These are phyloP conservation scores for Leccinum subtestaceum DNA, from an alignment of 768 basidiomycete genomes.

Conservation along the genomic window DNA sequence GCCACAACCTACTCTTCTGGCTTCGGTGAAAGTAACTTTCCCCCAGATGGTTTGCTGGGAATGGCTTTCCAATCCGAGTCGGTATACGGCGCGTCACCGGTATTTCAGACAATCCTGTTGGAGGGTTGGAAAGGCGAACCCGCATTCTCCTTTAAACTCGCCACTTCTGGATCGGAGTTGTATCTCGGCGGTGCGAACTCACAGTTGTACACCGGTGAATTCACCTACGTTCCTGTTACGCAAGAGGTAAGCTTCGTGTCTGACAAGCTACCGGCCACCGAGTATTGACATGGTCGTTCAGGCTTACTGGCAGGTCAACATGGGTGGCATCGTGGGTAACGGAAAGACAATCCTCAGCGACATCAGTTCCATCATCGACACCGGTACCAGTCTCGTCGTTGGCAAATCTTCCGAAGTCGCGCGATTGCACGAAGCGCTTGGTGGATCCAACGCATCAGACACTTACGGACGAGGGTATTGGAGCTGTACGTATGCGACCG, in stretches of 20 bases:
- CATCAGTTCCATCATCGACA: constrained; percentile 15
- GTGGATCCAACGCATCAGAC: constrained; percentile 22
- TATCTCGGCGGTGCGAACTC: constrained; percentile 51
- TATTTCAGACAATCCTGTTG: constrained; percentile 41
- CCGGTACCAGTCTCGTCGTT: constrained; percentile 20
- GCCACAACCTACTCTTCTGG: constrained; percentile 6
- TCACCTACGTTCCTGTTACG: constrained; percentile 32
- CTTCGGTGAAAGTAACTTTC: constrained; percentile 2
- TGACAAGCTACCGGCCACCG: background rate
- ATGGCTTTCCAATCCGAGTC: constrained; percentile 43
- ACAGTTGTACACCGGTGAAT: constrained; percentile 41
- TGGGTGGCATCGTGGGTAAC: constrained; percentile 3
- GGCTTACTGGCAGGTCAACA: constrained; percentile 21
- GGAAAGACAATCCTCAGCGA: background rate
- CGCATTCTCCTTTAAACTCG: constrained; percentile 49
- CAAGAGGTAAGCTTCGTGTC: constrained; percentile 1
- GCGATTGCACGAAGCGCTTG: constrained; percentile 22
- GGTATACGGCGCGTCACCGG: constrained; percentile 29
- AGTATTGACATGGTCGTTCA: background rate
- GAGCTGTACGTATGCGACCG: constrained; percentile 16
- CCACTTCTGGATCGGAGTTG: constrained; percentile 42
- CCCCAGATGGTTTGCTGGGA: constrained; percentile 33
- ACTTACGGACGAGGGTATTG: constrained; percentile 30
- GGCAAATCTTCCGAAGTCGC: constrained; percentile 10
- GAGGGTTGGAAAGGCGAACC: constrained; percentile 32